A percentile compares a stretch with the other conserved stretches of the same genome.
phyloP scores from a whole-genome alignment of 495 filamentous ascomycete species.

The Talaromyces nanjingensis region DNA sequence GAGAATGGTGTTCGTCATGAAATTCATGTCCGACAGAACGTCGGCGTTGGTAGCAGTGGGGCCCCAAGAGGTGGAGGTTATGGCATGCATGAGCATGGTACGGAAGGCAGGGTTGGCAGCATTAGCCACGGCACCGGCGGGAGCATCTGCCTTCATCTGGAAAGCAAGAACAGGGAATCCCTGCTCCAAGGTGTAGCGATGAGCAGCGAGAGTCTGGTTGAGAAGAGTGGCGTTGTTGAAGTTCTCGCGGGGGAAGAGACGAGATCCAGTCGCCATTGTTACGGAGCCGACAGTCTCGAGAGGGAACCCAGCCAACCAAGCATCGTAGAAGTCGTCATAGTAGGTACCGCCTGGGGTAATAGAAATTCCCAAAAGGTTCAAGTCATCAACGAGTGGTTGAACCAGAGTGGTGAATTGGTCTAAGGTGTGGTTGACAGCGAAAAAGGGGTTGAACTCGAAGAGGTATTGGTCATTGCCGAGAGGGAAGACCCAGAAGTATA shows the following conservation, averaged over 20 bases:
- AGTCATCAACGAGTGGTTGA: slow-evolving; percentile 37
- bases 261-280: slow-evolving; percentile 35
- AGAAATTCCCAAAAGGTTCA: slow-evolving; percentile 23
- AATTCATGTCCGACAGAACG: slow-evolving; percentile 10
- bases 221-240: slow-evolving; percentile 30
- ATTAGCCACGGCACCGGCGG: slow-evolving; percentile 15
- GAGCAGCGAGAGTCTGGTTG: slow-evolving; percentile 36
- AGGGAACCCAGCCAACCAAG: slow-evolving; percentile 38
- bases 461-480: slow-evolving; percentile 12
- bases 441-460: slow-evolving; percentile 42
- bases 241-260: slow-evolving; percentile 45
- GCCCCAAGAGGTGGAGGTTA: slow-evolving; percentile 28
- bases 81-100: slow-evolving; percentile 44
- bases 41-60: slow-evolving; percentile 13
- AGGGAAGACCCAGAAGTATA: slow-evolving; percentile 38
- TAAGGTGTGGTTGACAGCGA: slow-evolving; percentile 43
- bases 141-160: slow-evolving; percentile 37
- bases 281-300: slow-evolving; percentile 37
- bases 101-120: slow-evolving; percentile 52
- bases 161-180: slow-evolving; percentile 41
- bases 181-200: slow-evolving; percentile 34
- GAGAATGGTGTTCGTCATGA: slow-evolving; percentile 33
- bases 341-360: slow-evolving; percentile 41
- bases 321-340: slow-evolving; percentile 41
- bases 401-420: slow-evolving; percentile 36